phyloP scores from a whole-genome alignment of 2,329 filamentous ascomycete species.

The Zelopaecilomyces penicillatus region DNA sequence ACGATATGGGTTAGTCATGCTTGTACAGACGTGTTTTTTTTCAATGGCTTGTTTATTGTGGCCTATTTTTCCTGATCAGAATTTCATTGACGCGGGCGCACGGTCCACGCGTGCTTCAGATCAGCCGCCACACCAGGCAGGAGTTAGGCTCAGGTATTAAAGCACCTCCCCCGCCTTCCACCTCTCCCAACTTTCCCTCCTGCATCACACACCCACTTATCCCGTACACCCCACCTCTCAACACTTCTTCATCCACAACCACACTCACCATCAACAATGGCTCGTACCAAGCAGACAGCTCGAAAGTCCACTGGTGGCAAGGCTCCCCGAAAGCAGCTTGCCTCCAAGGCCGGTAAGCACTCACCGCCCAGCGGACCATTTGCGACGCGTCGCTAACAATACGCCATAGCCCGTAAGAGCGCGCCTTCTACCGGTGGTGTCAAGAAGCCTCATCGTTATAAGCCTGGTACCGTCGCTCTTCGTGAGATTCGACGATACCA shows the following conservation, averaged over 20 bases:
- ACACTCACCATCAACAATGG: constrained; percentile 43
- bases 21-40: too few species aligned
- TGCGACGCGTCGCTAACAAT: constrained; percentile 7
- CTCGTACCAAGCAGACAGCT: constrained; percentile 59
- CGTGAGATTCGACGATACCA: constrained; percentile 98
- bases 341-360: constrained; percentile 73
- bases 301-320: constrained; percentile 75
- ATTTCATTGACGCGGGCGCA: constrained; percentile 14
- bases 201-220: constrained; percentile 33
- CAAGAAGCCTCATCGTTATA: constrained; percentile 90
- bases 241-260: constrained; percentile 17
- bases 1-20: too few species aligned
- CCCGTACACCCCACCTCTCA: constrained; percentile 20
- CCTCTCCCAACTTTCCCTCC: constrained; percentile 28
- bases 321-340: constrained; percentile 89
- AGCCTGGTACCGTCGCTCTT: constrained; percentile 92
- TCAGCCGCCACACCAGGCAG: constrained; percentile 27
- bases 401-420: constrained; percentile 66
- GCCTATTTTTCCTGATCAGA: too few species aligned
- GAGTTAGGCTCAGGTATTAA: constrained; percentile 31
- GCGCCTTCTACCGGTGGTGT: constrained; percentile 94
- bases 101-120: constrained; percentile 21
- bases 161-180: constrained; percentile 35
- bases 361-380: neutral
- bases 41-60: too few species aligned